These are phyloP conservation scores for Cryptococcus neoformans DNA, from an alignment of 1,284 basidiomycete genomes.

Conservation along the genomic window DNA sequence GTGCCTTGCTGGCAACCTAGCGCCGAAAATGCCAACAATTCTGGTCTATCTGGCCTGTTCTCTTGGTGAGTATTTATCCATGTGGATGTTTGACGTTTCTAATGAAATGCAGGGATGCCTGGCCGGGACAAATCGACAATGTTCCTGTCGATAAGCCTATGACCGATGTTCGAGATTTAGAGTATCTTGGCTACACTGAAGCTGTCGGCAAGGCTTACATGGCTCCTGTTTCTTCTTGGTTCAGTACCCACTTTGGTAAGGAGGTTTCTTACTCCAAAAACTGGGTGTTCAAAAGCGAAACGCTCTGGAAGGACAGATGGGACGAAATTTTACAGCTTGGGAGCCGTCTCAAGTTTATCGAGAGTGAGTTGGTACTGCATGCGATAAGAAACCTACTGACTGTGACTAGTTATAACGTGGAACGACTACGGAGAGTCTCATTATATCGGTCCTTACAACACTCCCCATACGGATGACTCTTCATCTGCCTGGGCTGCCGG, in stretches of 20 bases:
- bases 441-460: conserved; percentile 41
- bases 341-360: conserved; percentile 36
- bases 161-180: conserved; percentile 28
- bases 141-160: conserved; percentile 29
- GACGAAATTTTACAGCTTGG: conserved; percentile 40
- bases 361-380: conserved; percentile 23
- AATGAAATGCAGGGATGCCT: conserved; percentile 28
- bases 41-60: conserved; percentile 38
- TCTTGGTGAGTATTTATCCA: conserved; percentile 33
- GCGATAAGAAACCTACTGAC: neutral
- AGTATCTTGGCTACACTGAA: conserved; percentile 25
- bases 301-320: conserved; percentile 48
- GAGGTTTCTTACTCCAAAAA: conserved; percentile 48
- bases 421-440: conserved; percentile 51
- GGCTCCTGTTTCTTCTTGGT: conserved; percentile 48
- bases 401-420: conserved; percentile 41
- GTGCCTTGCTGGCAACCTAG: conserved; percentile 42
- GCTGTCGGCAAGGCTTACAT: conserved; percentile 39
- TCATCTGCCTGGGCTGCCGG: conserved; percentile 39
- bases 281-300: conserved; percentile 47
- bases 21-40: conserved; percentile 18
- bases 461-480: conserved; percentile 43
- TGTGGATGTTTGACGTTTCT: neutral
- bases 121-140: conserved; percentile 43
- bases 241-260: conserved; percentile 47